Evolutionary conservation across 2,329 filamentous ascomycete genomes (phyloP).

Genomic region (Madurella mycetomatis): DNA sequence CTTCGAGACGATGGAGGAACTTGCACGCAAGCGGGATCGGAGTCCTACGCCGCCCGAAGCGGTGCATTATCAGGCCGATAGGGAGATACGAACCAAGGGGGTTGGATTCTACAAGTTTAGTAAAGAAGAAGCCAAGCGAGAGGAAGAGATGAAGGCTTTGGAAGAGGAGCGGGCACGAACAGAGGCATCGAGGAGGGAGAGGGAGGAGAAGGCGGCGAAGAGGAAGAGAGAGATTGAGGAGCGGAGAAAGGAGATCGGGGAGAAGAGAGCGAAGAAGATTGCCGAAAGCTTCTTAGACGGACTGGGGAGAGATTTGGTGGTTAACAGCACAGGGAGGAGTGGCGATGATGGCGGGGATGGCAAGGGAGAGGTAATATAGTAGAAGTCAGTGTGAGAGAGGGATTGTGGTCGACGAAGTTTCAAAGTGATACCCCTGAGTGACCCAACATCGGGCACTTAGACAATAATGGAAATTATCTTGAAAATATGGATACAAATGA

Average conservation of each 20-base stretch:
- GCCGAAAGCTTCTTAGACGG: conserved; percentile 69
- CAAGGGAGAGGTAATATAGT: background rate
- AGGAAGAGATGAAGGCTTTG: conserved; percentile 70
- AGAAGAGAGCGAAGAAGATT: conserved; percentile 58
- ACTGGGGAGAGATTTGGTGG: conserved; percentile 32
- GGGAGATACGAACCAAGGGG: conserved; percentile 81
- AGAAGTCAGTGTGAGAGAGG: background rate
- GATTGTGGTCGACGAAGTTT: background rate
- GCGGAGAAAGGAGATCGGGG: conserved; percentile 58
- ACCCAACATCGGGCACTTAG: background rate
- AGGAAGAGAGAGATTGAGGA: conserved; percentile 61
- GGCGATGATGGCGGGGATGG: background rate
- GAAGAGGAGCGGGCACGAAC: conserved; percentile 64
- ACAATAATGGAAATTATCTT: background rate
- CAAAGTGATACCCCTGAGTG: background rate
- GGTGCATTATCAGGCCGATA: conserved; percentile 78
- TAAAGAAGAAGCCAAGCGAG: conserved; percentile 62
- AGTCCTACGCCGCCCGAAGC: conserved; percentile 75
- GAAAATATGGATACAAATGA: background rate
- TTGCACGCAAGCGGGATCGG: conserved; percentile 74
- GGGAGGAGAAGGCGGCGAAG: conserved; percentile 53
- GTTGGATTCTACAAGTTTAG: conserved; percentile 91
- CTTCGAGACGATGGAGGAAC: conserved; percentile 66
- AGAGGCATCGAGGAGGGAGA: conserved; percentile 55
- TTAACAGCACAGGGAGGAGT: background rate